Base-by-base conservation (phyloP, 768 basidiomycete species). In the Phaeotremella skinneri region DNA sequence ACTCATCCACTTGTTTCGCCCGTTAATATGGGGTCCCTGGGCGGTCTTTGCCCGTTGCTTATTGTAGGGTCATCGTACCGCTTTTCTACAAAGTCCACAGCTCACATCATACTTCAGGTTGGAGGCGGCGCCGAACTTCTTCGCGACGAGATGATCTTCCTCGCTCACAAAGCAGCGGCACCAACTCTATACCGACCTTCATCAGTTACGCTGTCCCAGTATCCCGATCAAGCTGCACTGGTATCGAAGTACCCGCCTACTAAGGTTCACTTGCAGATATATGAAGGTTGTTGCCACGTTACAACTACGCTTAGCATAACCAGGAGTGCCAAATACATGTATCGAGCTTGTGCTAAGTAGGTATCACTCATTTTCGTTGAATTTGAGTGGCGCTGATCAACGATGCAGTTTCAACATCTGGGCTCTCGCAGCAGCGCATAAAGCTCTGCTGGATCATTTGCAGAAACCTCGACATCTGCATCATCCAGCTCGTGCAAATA, bases 1-100 rank as follows among this genome's bases (percentile, higher is more conserved):
- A 71, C 70, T 7, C 75, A 76, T 61, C 75, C 75, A 0, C 63
- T 72, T 41, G 71, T 76, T 4, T 73, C 75, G 11, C 72, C 71
- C 1, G 66, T 73, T 48, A 73, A 73, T 50, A 64, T 60, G 3
- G 75, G 71, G 11, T 76, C 72, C 6, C 62, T 76, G 3, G 75
- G 75, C 7, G 73, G 75, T 4, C 62, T 76, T 1, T 76, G 75
- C 37, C 75, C 75, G 4, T 52, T 76, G 20, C 57, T 76, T 13
- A 70, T 76, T 31, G 69, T 68, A 48, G 55, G 69, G 21, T 6
- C 7, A 34, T 6, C 17, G 16, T 41, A 45, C 43, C 34, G 34
- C 7, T 16, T 58, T 20, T 25, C 23, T 34, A 31, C 27, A 41
- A 17, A 37, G 21, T 32, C n/a, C 20, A 48, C 3, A 9, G 51